These are phyloP conservation scores for Serendipita vermifera DNA, from an alignment of 768 basidiomycete species.

Conservation along the genomic window DNA sequence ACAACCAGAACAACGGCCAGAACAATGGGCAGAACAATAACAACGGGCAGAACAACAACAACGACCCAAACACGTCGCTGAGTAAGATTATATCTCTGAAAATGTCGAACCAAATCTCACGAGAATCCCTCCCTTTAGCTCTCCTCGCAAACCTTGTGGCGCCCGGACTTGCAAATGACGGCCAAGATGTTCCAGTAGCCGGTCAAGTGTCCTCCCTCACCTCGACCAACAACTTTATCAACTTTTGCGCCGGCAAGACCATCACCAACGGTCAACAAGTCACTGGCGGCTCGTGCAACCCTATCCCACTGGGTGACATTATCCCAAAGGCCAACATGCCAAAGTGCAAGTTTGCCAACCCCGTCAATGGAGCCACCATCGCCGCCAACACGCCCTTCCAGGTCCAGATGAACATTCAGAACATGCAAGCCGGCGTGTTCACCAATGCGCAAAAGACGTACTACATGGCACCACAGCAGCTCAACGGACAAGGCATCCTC, in stretches of 20 bases:
- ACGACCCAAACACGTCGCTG: slow-evolving; percentile 35
- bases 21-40: slow-evolving; percentile 12
- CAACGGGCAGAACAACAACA: slow-evolving; percentile 18
- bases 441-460: slow-evolving; percentile 42
- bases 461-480: slow-evolving; percentile 44
- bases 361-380: slow-evolving; percentile 37
- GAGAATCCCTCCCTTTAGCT: slow-evolving; percentile 16
- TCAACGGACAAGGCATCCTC: slow-evolving; percentile 39
- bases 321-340: slow-evolving; percentile 36
- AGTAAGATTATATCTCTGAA: slow-evolving; percentile 14
- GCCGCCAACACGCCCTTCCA: slow-evolving; percentile 37
- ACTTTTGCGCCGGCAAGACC: slow-evolving; percentile 22
- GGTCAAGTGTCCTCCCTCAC: slow-evolving; percentile 42
- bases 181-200: slow-evolving; percentile 31
- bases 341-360: slow-evolving; percentile 35
- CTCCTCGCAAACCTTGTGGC: slow-evolving; percentile 42
- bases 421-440: slow-evolving; percentile 41
- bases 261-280: slow-evolving; percentile 46
- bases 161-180: slow-evolving; percentile 37
- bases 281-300: slow-evolving; percentile 44
- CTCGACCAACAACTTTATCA: slow-evolving; percentile 43
- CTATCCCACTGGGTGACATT: slow-evolving; percentile 44
- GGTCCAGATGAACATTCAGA: slow-evolving; percentile 35
- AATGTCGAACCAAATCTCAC: slow-evolving; percentile 6
- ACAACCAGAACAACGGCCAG: not conserved